phyloP scores from a whole-genome alignment of 352 stramenopile species.

The Phytophthora sojae region DNA sequence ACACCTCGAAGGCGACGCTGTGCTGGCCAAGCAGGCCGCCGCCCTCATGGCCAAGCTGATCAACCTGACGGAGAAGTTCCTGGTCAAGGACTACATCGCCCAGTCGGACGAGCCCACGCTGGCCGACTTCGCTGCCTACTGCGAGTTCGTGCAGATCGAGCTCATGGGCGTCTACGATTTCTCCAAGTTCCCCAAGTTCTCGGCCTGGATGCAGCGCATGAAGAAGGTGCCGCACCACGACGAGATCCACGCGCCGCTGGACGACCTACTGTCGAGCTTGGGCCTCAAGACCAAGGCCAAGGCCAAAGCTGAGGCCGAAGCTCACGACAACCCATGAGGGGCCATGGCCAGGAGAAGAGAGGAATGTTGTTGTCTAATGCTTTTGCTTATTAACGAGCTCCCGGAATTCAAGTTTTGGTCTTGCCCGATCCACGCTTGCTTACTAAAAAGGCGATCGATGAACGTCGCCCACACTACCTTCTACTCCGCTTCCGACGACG shows the following conservation, averaged over 20 bases:
- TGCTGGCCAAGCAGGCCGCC: slow-evolving; percentile 21
- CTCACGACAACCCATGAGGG: neutral
- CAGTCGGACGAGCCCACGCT: slow-evolving; percentile 34
- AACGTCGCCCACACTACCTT: slow-evolving; percentile 13
- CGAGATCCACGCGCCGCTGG: slow-evolving; percentile 43
- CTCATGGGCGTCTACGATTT: slow-evolving; percentile 51
- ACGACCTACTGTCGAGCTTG: slow-evolving; percentile 28
- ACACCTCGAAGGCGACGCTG: slow-evolving; percentile 17
- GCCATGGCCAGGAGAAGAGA: neutral
- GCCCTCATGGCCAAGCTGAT: slow-evolving; percentile 37
- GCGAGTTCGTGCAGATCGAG: slow-evolving; percentile 48
- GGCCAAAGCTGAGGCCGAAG: neutral
- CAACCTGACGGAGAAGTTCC: slow-evolving; percentile 52
- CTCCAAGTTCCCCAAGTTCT: slow-evolving; percentile 43
- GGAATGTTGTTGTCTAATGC: slow-evolving; percentile 5
- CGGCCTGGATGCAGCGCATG: slow-evolving; percentile 50
- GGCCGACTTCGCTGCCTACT: slow-evolving; percentile 46
- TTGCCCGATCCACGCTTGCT: slow-evolving; percentile 22
- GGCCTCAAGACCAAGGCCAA: slow-evolving; percentile 33
- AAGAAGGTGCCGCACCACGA: slow-evolving; percentile 53
- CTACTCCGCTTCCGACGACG: slow-evolving; percentile 27
- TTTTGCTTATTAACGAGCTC: slow-evolving; percentile 31
- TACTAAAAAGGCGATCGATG: slow-evolving; percentile 25
- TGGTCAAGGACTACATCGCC: slow-evolving; percentile 45
- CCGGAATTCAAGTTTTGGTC: slow-evolving; percentile 7